Evolutionary conservation across 1,284 basidiomycete genomes (phyloP).

Genomic region (Trametes sp.): DNA sequence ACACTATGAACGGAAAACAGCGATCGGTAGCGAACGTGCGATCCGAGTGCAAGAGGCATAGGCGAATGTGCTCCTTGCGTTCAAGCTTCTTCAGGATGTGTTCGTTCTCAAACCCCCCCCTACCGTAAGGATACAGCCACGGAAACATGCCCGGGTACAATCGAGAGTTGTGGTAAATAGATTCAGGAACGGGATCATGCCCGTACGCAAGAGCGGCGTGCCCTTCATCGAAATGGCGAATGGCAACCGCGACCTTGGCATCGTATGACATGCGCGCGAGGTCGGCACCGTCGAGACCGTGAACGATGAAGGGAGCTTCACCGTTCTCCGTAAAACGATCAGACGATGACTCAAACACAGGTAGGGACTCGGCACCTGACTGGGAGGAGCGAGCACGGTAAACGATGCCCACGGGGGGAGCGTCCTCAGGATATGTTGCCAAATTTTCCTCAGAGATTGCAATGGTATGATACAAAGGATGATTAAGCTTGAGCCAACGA

Average conservation of each 20-base stretch:
- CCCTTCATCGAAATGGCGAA: neutral
- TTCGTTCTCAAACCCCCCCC: neutral
- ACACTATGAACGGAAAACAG: neutral
- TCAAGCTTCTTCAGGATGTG: neutral
- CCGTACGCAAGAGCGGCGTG: neutral
- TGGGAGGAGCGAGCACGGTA: neutral
- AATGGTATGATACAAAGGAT: neutral
- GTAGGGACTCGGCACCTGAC: neutral
- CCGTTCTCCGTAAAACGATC: neutral
- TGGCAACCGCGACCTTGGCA: neutral
- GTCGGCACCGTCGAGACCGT: neutral
- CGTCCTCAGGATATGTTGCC: neutral
- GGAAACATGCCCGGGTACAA: neutral
- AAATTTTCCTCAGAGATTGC: neutral
- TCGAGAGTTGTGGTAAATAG: neutral
- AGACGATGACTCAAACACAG: neutral
- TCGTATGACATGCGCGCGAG: neutral
- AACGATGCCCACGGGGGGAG: neutral
- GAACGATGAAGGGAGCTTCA: neutral
- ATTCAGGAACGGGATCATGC: neutral
- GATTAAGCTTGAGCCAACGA: neutral
- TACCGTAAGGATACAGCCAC: neutral
- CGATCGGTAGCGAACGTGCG: neutral
- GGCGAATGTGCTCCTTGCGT: neutral
- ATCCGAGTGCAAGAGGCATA: neutral